phyloP scores from a whole-genome alignment of 352 stramenopile species.

The Globisporangium orthogonon region DNA sequence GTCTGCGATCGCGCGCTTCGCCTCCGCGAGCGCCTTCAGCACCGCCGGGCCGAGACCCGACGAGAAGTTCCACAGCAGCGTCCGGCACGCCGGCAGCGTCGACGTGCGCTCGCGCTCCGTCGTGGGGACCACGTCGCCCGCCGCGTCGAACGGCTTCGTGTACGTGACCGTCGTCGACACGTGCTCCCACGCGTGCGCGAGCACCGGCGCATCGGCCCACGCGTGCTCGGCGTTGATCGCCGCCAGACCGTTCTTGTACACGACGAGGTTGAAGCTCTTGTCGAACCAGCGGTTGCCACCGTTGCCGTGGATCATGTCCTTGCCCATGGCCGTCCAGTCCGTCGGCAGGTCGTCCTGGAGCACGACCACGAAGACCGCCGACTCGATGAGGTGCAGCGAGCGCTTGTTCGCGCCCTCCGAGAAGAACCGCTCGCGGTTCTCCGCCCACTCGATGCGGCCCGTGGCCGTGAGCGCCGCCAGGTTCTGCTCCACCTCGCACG shows the following conservation, averaged over 20 bases:
- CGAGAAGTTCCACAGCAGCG: constrained; percentile 59
- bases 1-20: constrained; percentile 62
- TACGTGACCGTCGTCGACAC: constrained; percentile 58
- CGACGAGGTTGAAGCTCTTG: constrained; percentile 95
- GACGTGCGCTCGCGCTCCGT: constrained; percentile 40
- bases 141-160: constrained; percentile 44
- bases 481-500: constrained; percentile 36
- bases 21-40: constrained; percentile 43
- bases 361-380: constrained; percentile 69
- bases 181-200: constrained; percentile 83
- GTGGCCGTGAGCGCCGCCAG: constrained; percentile 76
- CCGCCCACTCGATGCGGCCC: constrained; percentile 83
- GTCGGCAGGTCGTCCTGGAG: constrained; percentile 55
- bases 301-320: constrained; percentile 76
- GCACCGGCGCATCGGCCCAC: constrained; percentile 86
- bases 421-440: constrained; percentile 87
- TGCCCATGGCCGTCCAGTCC: constrained; percentile 64
- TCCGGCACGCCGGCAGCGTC: constrained; percentile 38
- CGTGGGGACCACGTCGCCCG: constrained; percentile 35
- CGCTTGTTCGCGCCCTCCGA: constrained; percentile 84
- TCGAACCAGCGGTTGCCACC: constrained; percentile 96
- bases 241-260: constrained; percentile 92
- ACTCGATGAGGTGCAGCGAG: constrained; percentile 75
- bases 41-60: constrained; percentile 45
- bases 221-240: constrained; percentile 94